A percentile compares a stretch with the other conserved stretches of the same genome.
Conservation (phyloP, 495 filamentous ascomycete species). For the Penicillium atrosanguineum region DNA sequence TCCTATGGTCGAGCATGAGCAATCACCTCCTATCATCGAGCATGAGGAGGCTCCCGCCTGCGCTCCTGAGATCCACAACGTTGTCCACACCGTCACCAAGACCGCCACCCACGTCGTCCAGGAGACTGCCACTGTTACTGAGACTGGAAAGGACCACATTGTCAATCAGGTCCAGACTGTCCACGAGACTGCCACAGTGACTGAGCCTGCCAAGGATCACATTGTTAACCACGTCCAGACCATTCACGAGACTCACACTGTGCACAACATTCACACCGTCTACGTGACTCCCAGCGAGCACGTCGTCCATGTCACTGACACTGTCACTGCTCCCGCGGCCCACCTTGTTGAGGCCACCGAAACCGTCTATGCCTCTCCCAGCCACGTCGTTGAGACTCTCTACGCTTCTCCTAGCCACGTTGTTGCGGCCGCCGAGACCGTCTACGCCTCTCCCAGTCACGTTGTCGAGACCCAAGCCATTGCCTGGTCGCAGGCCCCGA, state of each 20-base stretch:
- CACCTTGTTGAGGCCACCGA: neutral
- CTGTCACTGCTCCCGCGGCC: conserved; percentile 2
- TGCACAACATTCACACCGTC: conserved; percentile 17
- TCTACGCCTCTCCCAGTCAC: neutral
- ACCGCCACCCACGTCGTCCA: conserved; percentile 24
- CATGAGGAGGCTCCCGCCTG: conserved; percentile 5
- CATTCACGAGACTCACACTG: conserved; percentile 27
- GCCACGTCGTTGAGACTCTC: neutral
- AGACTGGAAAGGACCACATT: neutral
- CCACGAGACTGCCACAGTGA: neutral
- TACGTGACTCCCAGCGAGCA: conserved; percentile 1
- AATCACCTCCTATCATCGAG: neutral
- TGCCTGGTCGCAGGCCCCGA: conserved; percentile 11
- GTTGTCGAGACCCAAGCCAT: neutral
- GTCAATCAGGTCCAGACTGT: neutral
- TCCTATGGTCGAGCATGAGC: too few relatives aligned
- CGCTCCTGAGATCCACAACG: conserved; percentile 21
- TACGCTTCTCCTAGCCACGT: too few relatives aligned
- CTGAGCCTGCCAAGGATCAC: neutral
- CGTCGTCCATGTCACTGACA: neutral
- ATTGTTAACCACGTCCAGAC: neutral
- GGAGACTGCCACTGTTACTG: conserved; percentile 7
- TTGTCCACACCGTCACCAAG: conserved; percentile 32
- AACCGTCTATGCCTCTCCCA: conserved; percentile 1
- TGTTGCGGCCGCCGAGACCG: neutral